These are phyloP conservation scores for Hypoxylon trugodes DNA, from an alignment of 495 filamentous ascomycete genomes.

Conservation along the genomic window DNA sequence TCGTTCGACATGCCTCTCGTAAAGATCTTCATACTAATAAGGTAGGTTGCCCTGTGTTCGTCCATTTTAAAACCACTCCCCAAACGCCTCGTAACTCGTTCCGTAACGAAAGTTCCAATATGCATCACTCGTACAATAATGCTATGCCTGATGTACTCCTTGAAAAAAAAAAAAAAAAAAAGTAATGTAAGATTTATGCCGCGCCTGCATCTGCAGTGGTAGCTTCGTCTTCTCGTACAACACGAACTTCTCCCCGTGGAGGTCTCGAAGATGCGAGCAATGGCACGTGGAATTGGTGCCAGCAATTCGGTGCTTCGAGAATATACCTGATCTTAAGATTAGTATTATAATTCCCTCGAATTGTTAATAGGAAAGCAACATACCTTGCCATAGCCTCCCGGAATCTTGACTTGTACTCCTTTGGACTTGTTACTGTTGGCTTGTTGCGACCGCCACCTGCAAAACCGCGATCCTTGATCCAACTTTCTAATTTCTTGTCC, in stretches of 20 bases:
- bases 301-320: conserved; percentile 59
- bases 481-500: conserved; percentile 98
- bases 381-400: conserved; percentile 96
- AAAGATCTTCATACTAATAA: conserved; percentile 1
- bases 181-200: conserved; percentile 1
- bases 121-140: conserved; percentile 18
- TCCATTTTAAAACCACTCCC: background rate
- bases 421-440: conserved; percentile 95
- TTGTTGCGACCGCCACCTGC: conserved; percentile 84
- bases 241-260: conserved; percentile 20
- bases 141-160: background rate
- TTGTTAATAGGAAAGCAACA: conserved; percentile 55
- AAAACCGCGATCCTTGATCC: conserved; percentile 96
- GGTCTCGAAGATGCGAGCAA: conserved; percentile 16
- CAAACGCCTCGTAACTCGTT: conserved; percentile 27
- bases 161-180: conserved; percentile 6
- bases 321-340: conserved; percentile 51
- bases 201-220: conserved; percentile 1
- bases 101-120: background rate
- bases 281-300: conserved; percentile 53
- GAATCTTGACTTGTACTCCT: conserved; percentile 96
- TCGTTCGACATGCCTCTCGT: conserved; percentile 3
- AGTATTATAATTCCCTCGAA: background rate
- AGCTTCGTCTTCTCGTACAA: conserved; percentile 22
- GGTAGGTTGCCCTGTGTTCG: conserved; percentile 25